Base-by-base conservation (phyloP, 2,329 filamentous ascomycete genomes). In the Epichloe amarillans region DNA sequence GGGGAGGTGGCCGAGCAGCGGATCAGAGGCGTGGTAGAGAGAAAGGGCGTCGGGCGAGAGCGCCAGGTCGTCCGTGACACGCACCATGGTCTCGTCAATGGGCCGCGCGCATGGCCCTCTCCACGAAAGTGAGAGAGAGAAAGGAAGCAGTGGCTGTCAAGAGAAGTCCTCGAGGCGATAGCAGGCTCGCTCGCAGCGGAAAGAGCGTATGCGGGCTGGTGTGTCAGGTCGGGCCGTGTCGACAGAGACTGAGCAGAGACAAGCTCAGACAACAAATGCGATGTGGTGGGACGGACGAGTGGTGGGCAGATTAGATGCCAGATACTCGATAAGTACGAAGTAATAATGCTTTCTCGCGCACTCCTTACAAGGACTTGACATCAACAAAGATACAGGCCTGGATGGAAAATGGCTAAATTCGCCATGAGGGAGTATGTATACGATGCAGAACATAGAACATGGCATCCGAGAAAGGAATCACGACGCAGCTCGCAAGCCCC, bases 1-100 rank as follows among this genome's bases (percentile, higher is more conserved):
- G 48, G 90, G 82, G 55, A 89, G 75, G 70, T 90, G 79, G 67
- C 84, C 84, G 51, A 94, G 83, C 57, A 90, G 73, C 54, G 88
- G 82, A 69, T 98, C 93, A 65, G 83, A 84, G 60, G 88, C 82
- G 70, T 94, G 85, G 75, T 94, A 97, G 62, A 96, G 86, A 63
- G 80, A 83, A 66, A 96, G 79, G 65, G 86, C 77, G 66, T 91
- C 86, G 65, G 86, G 76, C 67, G 87, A 84, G 67, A 95, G 77
- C 63, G 81, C 81, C 72, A 89, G 79, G 69, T 88, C 83, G 58
- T 84, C 81, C 61, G 80, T 84, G 66, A 91, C 79, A 71, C 84
- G 81, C 73, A 91, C 87, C 89, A 95, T 95, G 71, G 70, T 76
- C 66, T 66, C 64, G 57, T 60, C 54, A 57, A 56, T 51, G 56